Evolutionary conservation across 768 basidiomycete genomes (phyloP), one percentile per base, ranked within the genome.

Genomic region (Kwoniella bestiolae): DNA sequence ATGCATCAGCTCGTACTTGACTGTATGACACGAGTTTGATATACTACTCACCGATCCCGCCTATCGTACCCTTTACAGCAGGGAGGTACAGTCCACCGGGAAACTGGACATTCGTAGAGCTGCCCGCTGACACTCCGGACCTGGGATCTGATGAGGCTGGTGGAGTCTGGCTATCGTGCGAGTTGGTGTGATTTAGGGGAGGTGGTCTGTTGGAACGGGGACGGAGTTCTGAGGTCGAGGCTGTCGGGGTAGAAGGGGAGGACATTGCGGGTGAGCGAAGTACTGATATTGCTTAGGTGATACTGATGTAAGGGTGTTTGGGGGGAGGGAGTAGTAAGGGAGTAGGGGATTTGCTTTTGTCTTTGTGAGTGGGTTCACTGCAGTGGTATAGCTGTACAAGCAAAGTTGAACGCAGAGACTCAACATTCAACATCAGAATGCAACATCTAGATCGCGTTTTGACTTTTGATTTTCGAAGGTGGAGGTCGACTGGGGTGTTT

Each of bases 1-100:
- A 56, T n/a, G 23, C 6, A 9, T 32, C 44, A 32, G 26, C 28
- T 47, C 25, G n/a, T 11, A 5, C 34, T n/a, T 23, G 8, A 49
- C 29, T 44, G 16, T 25, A 56, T 21, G 0, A 58, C 45, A 5
- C 3, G 38, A 21, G 8, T 60, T 16, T 8, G 14, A 60, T 31
- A 6, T 23, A 11, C 18, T 11, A 75, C 74, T n/a, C 29, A 75
- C 74, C 68, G 21, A 76, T 73, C 11, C 66, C 74, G 12, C 74
- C 70, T 45, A 73, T 67, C 11, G 74, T 76, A 9, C 74, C 72
- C 56, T 76, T 76, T 11, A 76, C 72, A 58, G 70, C 72, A 8
- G 74, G 74, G 18, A 75, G 50, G 28, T 45, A 56, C 11, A 63
- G 35, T 26, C 62, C 62, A 25, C 61, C 61, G 7, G 61, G 61